Conservation (phyloP, 257 asterid species). For the Fraxinus americana region DNA sequence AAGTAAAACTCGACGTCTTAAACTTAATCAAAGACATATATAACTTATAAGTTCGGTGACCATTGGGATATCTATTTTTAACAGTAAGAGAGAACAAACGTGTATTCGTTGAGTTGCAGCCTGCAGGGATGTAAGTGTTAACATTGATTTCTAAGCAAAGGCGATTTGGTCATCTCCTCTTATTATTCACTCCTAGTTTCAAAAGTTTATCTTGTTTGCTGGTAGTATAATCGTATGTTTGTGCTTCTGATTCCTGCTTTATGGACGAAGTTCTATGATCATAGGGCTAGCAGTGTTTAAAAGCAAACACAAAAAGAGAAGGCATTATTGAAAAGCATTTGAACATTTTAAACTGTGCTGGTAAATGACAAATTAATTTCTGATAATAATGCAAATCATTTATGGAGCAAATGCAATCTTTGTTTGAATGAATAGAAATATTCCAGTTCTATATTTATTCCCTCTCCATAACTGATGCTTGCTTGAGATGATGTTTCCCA, state of each 20-base stretch:
- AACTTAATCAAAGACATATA: no score
- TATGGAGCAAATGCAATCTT: no score
- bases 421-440: no score
- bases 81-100: no score
- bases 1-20: no score
- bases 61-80: no score
- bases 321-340: not conserved
- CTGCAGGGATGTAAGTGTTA: not conserved
- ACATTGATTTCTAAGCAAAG: no score
- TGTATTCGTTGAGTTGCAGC: not conserved
- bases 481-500: not conserved
- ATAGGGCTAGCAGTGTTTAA: not conserved
- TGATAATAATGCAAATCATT: no score
- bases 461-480: conserved; percentile 4
- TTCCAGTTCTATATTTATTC: not conserved
- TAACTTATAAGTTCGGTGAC: no score
- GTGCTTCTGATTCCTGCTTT: not conserved
- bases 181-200: not conserved
- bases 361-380: not conserved
- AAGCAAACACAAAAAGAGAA: not conserved
- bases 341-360: not conserved
- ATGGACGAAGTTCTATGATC: not conserved
- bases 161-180: no score
- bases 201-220: not conserved
- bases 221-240: not conserved